phyloP scores from a whole-genome alignment of 768 basidiomycete genomes.

The Russula lepida region DNA sequence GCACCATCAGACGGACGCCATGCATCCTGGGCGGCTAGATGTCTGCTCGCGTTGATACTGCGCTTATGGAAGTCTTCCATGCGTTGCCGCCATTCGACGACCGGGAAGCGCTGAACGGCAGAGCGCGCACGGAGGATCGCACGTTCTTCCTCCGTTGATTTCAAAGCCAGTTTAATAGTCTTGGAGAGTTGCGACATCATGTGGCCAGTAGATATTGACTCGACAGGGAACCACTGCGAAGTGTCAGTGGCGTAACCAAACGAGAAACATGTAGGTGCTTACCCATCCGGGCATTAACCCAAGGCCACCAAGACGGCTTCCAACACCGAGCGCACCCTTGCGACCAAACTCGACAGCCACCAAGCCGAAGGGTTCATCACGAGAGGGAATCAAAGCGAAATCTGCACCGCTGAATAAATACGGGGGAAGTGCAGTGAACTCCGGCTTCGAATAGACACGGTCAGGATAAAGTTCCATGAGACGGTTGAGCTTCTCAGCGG shows the following conservation, averaged over 20 bases:
- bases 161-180: conserved; percentile 90
- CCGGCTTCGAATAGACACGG: conserved; percentile 91
- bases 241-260: not conserved
- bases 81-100: conserved; percentile 94
- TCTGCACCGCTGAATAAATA: conserved; percentile 93
- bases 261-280: conserved; percentile 27
- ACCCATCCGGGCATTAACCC: conserved; percentile 99
- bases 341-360: conserved; percentile 95
- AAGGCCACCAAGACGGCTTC: conserved; percentile 86
- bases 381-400: conserved; percentile 90
- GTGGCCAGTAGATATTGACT: conserved; percentile 85
- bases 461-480: conserved; percentile 95
- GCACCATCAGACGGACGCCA: conserved; percentile 71
- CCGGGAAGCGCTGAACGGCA: conserved; percentile 93
- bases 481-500: conserved; percentile 86
- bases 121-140: conserved; percentile 90
- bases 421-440: conserved; percentile 89
- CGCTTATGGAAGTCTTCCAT: conserved; percentile 93
- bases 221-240: conserved; percentile 89
- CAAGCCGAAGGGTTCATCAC: conserved; percentile 93
- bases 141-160: conserved; percentile 84
- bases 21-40: conserved; percentile 59
- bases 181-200: conserved; percentile 92
- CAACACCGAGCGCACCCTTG: conserved; percentile 94
- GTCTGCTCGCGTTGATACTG: conserved; percentile 65